Evolutionary conservation across 2,329 filamentous ascomycete genomes (phyloP).

Genomic region (Chaetothyriales sp.): DNA sequence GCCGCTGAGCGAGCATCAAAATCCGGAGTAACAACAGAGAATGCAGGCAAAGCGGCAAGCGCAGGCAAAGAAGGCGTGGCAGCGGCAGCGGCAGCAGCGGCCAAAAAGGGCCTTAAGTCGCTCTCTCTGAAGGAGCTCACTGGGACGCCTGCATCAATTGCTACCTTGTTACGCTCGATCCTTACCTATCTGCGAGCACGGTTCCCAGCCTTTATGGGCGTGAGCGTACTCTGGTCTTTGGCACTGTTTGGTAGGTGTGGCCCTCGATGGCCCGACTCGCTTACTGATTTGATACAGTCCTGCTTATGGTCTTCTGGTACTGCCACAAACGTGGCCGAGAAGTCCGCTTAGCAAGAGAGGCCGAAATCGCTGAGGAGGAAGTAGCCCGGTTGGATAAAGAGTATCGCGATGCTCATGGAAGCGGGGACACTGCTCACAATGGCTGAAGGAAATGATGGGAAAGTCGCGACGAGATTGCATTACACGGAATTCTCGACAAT

Average conservation of each 20-base stretch:
- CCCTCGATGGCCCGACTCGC: not conserved
- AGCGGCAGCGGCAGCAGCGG: constrained; percentile 44
- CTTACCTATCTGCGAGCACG: constrained; percentile 72
- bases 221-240: constrained; percentile 80
- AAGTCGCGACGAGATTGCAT: no score
- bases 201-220: constrained; percentile 81
- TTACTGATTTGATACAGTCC: constrained; percentile 38
- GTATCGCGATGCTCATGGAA: constrained; percentile 18
- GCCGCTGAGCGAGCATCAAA: constrained; percentile 50
- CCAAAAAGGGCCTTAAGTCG: constrained; percentile 52
- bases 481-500: no score
- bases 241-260: constrained; percentile 61
- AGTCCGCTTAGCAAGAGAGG: constrained; percentile 54
- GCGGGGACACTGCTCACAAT: constrained; percentile 15
- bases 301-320: constrained; percentile 94
- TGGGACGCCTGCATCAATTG: constrained; percentile 73
- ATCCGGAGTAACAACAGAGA: constrained; percentile 33
- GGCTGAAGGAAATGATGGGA: not conserved
- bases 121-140: constrained; percentile 64
- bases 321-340: constrained; percentile 91
- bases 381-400: constrained; percentile 27
- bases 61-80: constrained; percentile 38
- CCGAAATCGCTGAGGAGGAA: constrained; percentile 32
- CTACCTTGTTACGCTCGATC: constrained; percentile 74
- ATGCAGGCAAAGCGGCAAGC: constrained; percentile 31